A percentile compares a stretch with the other conserved stretches of the same genome.
Evolutionary conservation across 78 protist genomes (phyloP).

Genomic region (Dictyostelium brefeldianum): DNA sequence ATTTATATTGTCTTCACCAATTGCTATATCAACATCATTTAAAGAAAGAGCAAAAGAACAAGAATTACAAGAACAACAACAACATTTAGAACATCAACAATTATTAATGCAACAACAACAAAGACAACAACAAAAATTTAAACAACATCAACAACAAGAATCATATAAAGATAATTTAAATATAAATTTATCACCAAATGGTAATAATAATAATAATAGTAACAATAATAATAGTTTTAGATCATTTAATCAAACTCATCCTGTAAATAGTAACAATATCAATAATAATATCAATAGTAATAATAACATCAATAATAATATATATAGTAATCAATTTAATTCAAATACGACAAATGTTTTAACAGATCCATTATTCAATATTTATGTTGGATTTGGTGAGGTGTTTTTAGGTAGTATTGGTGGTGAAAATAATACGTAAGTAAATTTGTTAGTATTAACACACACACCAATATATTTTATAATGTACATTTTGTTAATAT

Average conservation of each 20-base stretch:
- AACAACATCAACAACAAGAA: background rate
- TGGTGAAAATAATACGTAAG: slow-evolving; percentile 60
- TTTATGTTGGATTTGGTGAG: slow-evolving; percentile 40
- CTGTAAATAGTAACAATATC: too few relatives aligned
- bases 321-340: too few relatives aligned
- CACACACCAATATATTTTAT: too few relatives aligned
- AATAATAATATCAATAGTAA: too few relatives aligned
- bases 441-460: background rate
- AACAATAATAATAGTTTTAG: too few relatives aligned
- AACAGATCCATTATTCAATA: slow-evolving; percentile 55
- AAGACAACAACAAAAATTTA: background rate
- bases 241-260: too few relatives aligned
- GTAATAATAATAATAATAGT: too few relatives aligned
- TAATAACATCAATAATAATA: too few relatives aligned
- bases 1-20: background rate
- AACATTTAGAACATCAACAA: background rate
- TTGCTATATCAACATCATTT: background rate
- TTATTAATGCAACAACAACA: background rate
- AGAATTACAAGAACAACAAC: background rate
- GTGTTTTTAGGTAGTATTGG: slow-evolving; percentile 40
- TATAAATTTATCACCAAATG: background rate
- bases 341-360: too few relatives aligned
- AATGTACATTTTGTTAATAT: too few relatives aligned
- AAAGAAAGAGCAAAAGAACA: background rate
- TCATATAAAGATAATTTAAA: too few relatives aligned